A percentile compares a stretch with the other conserved stretches of the same genome.
Evolutionary conservation across 495 filamentous ascomycete genomes (phyloP).

Genomic region (Delitschia confertaspora): DNA sequence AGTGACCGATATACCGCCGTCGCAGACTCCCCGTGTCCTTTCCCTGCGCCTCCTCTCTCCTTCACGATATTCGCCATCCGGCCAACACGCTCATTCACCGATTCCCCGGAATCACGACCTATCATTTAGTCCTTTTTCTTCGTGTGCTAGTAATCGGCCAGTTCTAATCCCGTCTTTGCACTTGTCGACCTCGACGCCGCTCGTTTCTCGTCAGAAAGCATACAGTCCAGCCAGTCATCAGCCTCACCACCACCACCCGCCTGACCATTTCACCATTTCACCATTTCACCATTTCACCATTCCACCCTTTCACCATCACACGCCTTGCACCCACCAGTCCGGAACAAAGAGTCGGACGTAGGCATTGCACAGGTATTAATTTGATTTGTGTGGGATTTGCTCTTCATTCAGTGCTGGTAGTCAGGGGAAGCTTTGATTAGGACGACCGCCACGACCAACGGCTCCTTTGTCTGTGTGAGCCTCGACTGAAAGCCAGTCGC

Average conservation of each 20-base stretch:
- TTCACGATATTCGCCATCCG: slow-evolving; percentile 4
- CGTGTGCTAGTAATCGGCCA: slow-evolving; percentile 7
- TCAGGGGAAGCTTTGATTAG: slow-evolving; percentile 5
- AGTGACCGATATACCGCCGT: slow-evolving; percentile 21
- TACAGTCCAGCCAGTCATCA: background rate
- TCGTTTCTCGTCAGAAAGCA: slow-evolving; percentile 7
- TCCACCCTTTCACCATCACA: background rate
- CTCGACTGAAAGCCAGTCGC: slow-evolving; percentile 2
- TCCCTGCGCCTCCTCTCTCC: background rate
- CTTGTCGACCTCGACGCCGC: slow-evolving; percentile 6
- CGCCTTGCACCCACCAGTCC: slow-evolving; percentile 5
- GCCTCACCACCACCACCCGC: background rate
- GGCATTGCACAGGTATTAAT: background rate
- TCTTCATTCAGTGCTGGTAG: slow-evolving; percentile 1
- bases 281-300: background rate
- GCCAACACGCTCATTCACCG: slow-evolving; percentile 19
- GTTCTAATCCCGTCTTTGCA: slow-evolving; percentile 3
- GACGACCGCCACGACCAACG: slow-evolving; percentile 5
- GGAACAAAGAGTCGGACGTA: slow-evolving; percentile 14
- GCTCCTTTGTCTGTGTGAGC: slow-evolving; percentile 8
- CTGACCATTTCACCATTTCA: slow-evolving; percentile 1
- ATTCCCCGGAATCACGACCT: slow-evolving; percentile 17
- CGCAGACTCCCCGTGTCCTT: slow-evolving; percentile 11
- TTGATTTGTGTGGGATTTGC: background rate
- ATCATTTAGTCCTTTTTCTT: slow-evolving; percentile 12